phyloP scores from a whole-genome alignment of 106 monocot species.

The Dioscorea zingiberensis region DNA sequence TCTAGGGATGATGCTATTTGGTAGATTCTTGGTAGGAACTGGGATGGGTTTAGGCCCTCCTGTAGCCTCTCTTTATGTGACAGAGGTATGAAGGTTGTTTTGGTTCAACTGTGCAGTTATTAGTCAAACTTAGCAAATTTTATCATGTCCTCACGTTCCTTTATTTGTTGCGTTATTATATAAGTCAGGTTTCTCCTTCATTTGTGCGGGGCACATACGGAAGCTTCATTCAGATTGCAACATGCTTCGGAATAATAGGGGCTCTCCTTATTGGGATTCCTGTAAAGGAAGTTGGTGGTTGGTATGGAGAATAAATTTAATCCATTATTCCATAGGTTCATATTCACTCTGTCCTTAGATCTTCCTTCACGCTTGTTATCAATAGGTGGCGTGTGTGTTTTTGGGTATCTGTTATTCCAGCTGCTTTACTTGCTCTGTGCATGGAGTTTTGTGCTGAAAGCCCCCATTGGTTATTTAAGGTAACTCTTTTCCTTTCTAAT shows the following conservation, averaged over 20 bases:
- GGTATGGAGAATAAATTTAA: conserved; percentile 33
- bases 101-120: too few species aligned
- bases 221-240: conserved; percentile 95
- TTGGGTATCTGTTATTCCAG: conserved; percentile 78
- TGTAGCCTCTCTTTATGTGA: conserved; percentile 84
- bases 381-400: conserved; percentile 96
- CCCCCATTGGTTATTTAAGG: conserved; percentile 98
- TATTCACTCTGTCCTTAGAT: conserved; percentile 1
- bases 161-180: background rate
- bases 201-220: conserved; percentile 95
- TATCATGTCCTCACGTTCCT: too few species aligned
- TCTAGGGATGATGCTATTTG: conserved; percentile 78
- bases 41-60: conserved; percentile 95
- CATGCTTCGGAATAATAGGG: conserved; percentile 85
- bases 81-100: conserved; percentile 54
- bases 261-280: conserved; percentile 80
- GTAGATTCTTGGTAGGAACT: conserved; percentile 92
- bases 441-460: conserved; percentile 99
- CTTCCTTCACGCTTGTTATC: background rate
- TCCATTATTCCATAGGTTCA: background rate
- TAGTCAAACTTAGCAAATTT: too few species aligned
- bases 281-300: conserved; percentile 53
- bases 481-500: conserved; percentile 9
- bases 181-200: conserved; percentile 78
- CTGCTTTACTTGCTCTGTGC: conserved; percentile 53